A percentile compares a stretch with the other conserved stretches of the same genome.
Conservation (phyloP, 163 green algal genomes). For the Volvox carteri region DNA sequence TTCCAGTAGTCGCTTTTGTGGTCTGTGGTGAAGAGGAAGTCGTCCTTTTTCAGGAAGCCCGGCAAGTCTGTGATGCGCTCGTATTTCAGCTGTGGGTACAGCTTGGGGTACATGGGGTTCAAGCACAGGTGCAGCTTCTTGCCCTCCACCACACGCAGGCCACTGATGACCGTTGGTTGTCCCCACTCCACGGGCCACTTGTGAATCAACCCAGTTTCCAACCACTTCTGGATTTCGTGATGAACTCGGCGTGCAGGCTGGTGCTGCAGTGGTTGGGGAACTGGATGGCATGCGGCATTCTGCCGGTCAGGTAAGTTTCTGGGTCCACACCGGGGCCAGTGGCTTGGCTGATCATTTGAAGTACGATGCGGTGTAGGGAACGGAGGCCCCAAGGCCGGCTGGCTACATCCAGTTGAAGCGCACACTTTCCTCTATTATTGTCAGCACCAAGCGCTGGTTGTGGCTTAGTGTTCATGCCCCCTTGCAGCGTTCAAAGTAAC, state of each 20-base stretch:
- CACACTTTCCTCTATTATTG: not conserved
- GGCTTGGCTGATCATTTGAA: no score
- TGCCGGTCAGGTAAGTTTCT: no score
- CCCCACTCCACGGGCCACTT: not conserved
- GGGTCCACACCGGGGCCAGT: no score
- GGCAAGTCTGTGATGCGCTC: not conserved
- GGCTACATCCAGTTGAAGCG: no score
- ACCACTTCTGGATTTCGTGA: not conserved
- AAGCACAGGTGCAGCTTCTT: conserved; percentile 21
- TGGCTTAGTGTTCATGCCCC: not conserved
- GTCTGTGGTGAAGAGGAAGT: conserved; percentile 3
- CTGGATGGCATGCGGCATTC: not conserved
- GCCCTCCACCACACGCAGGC: conserved; percentile 12
- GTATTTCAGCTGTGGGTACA: conserved; percentile 14
- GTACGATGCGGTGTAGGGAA: no score
- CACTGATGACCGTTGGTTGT: not conserved
- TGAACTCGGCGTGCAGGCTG: not conserved
- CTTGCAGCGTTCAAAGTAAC: no score
- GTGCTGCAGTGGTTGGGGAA: conserved; percentile 16
- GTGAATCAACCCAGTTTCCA: not conserved
- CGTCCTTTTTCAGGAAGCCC: not conserved
- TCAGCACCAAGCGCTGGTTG: not conserved
- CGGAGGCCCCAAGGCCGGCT: no score
- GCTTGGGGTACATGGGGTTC: conserved; percentile 23
- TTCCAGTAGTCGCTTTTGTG: conserved; percentile 14